These are phyloP conservation scores for Tylopilus vinaceipallidus DNA, from an alignment of 768 basidiomycete species.

Conservation along the genomic window DNA sequence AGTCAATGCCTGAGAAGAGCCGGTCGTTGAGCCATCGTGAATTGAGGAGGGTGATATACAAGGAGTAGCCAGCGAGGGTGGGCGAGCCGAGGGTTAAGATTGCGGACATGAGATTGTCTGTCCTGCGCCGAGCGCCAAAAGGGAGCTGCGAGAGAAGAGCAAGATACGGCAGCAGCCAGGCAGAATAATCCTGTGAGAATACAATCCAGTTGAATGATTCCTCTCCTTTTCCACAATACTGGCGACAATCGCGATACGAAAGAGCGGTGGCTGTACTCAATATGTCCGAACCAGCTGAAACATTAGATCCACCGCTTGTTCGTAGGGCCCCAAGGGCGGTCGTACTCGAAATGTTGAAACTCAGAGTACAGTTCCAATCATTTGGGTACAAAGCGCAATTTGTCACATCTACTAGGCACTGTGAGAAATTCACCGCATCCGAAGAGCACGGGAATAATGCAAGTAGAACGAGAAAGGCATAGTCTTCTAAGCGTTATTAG, in stretches of 20 bases:
- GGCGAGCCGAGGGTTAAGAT: slow-evolving; percentile 46
- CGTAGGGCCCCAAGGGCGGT: slow-evolving; percentile 15
- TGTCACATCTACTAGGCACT: slow-evolving; percentile 9
- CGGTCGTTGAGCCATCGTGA: slow-evolving; percentile 39
- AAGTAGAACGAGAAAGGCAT: neutral
- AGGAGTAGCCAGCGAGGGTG: slow-evolving; percentile 43
- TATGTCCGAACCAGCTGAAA: neutral
- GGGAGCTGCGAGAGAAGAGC: slow-evolving; percentile 50
- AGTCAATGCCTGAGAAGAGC: slow-evolving; percentile 29
- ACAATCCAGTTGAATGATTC: slow-evolving; percentile 18
- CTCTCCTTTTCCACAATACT: slow-evolving; percentile 6
- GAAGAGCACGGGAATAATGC: neutral
- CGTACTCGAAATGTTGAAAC: neutral
- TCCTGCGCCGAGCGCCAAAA: slow-evolving; percentile 39
- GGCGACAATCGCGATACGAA: slow-evolving; percentile 1
- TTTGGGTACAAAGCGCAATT: neutral
- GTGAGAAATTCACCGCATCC: slow-evolving; percentile 6
- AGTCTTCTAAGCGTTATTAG: neutral
- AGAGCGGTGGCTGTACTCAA: slow-evolving; percentile 10
- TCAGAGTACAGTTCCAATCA: neutral
- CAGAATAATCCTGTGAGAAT: slow-evolving; percentile 37
- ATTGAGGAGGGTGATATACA: slow-evolving; percentile 43
- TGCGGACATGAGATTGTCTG: slow-evolving; percentile 44
- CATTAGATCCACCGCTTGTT: slow-evolving; percentile 1
- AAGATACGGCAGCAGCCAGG: slow-evolving; percentile 50